A percentile compares a stretch with the other conserved stretches of the same genome.
Evolutionary conservation across 148 eudicot genomes (phyloP).

Genomic region (Rhododendron ferrugineum): DNA sequence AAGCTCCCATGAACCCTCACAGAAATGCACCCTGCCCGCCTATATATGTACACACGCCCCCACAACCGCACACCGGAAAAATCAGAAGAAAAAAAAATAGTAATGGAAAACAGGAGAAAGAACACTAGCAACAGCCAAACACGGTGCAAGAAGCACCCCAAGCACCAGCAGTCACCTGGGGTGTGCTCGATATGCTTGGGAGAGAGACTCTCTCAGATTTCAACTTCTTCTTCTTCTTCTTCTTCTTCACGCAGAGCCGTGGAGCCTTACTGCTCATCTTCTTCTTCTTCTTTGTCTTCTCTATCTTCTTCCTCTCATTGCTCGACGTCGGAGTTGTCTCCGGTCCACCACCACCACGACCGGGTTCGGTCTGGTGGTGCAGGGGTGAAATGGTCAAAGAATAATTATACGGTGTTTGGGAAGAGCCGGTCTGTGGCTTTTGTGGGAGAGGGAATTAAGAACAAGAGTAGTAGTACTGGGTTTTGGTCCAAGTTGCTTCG

Average conservation of each 20-base stretch:
- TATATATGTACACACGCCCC: constrained; percentile 3
- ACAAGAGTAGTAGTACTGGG: constrained; percentile 25
- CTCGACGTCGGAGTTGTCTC: constrained; percentile 31
- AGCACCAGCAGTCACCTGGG: constrained; percentile 76
- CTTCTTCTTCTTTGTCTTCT: constrained; percentile 31
- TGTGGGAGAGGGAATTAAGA: not conserved
- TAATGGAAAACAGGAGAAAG: constrained; percentile 21
- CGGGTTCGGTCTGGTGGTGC: constrained; percentile 15
- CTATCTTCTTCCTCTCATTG: constrained; percentile 22
- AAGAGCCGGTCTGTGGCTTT: constrained; percentile 54
- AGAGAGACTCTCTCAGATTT: constrained; percentile 46
- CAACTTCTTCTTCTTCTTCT: constrained; percentile 4
- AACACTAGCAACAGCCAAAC: constrained; percentile 14
- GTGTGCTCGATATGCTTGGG: constrained; percentile 73
- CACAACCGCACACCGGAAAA: not conserved
- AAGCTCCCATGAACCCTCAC: constrained; percentile 49
- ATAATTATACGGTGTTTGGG: constrained; percentile 7
- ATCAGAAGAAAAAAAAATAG: not conserved
- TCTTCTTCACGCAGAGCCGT: not conserved
- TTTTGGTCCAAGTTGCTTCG: constrained; percentile 55
- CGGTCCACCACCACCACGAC: constrained; percentile 7
- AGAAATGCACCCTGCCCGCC: constrained; percentile 19
- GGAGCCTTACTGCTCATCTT: constrained; percentile 28
- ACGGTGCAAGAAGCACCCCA: constrained; percentile 79
- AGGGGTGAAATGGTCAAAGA: constrained; percentile 18